Evolutionary conservation across 345 rosid genomes (phyloP), one percentile per base, ranked within the genome.

Genomic region (Sisymbrium irio): DNA sequence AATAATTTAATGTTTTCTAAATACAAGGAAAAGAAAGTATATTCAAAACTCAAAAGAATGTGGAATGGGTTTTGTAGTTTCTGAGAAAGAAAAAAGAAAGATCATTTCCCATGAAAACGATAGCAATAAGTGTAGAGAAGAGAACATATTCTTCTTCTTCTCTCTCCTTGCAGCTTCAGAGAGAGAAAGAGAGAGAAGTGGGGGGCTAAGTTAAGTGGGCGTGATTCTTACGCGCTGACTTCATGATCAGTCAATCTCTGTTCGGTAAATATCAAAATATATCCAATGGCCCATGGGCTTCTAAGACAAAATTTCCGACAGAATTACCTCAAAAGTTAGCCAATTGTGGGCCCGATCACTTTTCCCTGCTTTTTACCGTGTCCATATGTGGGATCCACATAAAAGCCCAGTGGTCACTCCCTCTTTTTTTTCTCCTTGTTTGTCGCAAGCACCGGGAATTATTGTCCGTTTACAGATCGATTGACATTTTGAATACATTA

Each of bases 81-180:
- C 33, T 6, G 11, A 35, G 2, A 8, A 39, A 4, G 25, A 53
- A 53, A 8, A 30, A 3, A 45, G 17, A 0, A 50, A 49, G 25
- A 46, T 15, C 25, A 49, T 40, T 56, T 70, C 4, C 22, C 56
- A 63, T 57, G 76, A 70, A 64, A 77, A 71, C 14, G 58, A 72
- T 46, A 53, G 77, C 78, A 69, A 75, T 76, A 78, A 75, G 78
- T 22, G 73, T 75, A 50, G 65, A 73, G 13, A 50, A 77, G 55
- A 77, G 87, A 85, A 89, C 85, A 80, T 85, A 89, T 89, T 85
- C 94, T 87, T 85, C 88, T 10, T 49, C 14, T 7, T 28, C 15
- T 39, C 50, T 56, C 18, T 55, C 39, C 20, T 37, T 37, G 41
- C 13, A 9, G 46, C 17, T 14, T 4, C 2, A 22, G 25, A 22